Conservation (phyloP, 345 rosid species). For the Syzygium grande region DNA sequence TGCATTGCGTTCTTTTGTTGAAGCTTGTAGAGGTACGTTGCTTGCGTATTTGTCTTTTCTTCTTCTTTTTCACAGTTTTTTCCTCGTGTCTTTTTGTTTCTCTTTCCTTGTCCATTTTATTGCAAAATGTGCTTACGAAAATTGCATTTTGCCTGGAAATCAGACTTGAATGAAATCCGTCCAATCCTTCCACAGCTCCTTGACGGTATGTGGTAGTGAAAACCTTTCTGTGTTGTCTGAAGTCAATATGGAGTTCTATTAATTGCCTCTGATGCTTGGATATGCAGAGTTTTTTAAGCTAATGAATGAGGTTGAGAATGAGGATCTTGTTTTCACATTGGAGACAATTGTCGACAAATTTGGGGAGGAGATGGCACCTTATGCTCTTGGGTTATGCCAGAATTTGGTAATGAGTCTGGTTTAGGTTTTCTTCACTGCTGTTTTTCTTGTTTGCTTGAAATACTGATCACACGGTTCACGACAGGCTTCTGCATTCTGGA, state of each 20-base stretch:
- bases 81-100: neutral
- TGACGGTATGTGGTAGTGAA: conserved; percentile 47
- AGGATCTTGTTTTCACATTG: conserved; percentile 85
- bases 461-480: neutral
- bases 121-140: neutral
- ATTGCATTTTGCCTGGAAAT: neutral
- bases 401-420: conserved; percentile 53
- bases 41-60: neutral
- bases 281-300: conserved; percentile 88
- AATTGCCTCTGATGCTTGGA: neutral
- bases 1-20: conserved; percentile 90
- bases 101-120: neutral
- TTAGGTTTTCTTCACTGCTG: neutral
- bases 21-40: conserved; percentile 73
- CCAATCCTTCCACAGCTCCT: conserved; percentile 96
- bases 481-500: conserved; percentile 96
- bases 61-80: neutral
- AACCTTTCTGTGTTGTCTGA: neutral
- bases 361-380: conserved; percentile 98
- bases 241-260: neutral
- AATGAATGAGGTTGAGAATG: conserved; percentile 98
- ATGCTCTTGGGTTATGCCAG: conserved; percentile 88
- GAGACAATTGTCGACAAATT: conserved; percentile 93
- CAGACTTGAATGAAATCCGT: conserved; percentile 95
- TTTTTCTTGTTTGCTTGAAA: neutral